These are phyloP conservation scores for Andrographis paniculata DNA, from an alignment of 305 asterid genomes.

Conservation along the genomic window DNA sequence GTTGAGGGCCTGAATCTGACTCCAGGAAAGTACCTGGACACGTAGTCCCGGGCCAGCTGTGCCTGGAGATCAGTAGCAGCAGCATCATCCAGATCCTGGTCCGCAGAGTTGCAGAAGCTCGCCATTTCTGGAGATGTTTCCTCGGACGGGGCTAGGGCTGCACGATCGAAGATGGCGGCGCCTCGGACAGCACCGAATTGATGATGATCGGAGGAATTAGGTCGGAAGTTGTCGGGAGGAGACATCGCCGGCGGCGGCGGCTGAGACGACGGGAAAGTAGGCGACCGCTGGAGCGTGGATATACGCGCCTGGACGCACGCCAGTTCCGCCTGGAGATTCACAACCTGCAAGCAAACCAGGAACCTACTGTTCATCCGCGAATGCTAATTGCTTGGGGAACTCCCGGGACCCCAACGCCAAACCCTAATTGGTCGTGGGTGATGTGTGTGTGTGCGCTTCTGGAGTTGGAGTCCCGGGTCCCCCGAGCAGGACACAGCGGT, in stretches of 20 bases:
- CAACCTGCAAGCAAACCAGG: constrained; percentile 32
- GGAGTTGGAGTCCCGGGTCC: not conserved
- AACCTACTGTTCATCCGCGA: not conserved
- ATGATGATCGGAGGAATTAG: not conserved
- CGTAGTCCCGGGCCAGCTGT: constrained; percentile 38
- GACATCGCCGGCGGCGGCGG: constrained; percentile 14
- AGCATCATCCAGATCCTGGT: constrained; percentile 21
- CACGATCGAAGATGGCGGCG: constrained; percentile 10
- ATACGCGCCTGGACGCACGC: constrained; percentile 80
- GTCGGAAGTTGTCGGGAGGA: constrained; percentile 7
- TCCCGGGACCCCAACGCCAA: not conserved
- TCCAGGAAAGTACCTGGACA: constrained; percentile 39
- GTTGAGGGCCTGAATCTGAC: constrained; percentile 34
- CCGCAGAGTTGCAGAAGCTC: constrained; percentile 29
- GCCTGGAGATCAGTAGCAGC: constrained; percentile 21
- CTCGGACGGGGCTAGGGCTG: too few relatives aligned
- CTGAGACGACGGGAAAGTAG: too few relatives aligned
- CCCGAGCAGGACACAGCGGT: not conserved
- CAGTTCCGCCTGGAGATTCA: constrained; percentile 73
- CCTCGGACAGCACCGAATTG: not conserved
- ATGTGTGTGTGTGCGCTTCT: too few relatives aligned
- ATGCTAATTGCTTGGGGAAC: not conserved
- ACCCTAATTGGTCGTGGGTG: too few relatives aligned
- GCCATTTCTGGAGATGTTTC: constrained; percentile 31
- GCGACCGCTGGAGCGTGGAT: constrained; percentile 37